phyloP scores from a whole-genome alignment of 164 flowering plant species.

The Litsea cubeba region DNA sequence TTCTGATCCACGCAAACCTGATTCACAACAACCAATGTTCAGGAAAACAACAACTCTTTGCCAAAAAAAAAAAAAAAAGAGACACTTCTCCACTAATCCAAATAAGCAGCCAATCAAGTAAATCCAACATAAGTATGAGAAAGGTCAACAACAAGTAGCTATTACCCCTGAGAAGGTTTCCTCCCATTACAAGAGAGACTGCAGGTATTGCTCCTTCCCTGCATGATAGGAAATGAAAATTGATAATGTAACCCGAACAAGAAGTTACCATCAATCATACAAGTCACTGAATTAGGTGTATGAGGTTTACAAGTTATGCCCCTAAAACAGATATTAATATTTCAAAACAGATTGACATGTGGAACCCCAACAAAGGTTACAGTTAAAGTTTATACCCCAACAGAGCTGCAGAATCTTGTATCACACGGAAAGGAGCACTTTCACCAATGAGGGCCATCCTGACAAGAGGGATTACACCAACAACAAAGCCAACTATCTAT shows the following conservation, averaged over 20 bases:
- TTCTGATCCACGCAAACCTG: constrained; percentile 48
- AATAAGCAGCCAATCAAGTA: neutral
- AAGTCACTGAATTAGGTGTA: no score
- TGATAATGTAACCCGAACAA: neutral
- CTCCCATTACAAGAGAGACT: constrained; percentile 59
- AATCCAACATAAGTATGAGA: neutral
- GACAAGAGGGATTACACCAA: constrained; percentile 51
- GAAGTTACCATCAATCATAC: neutral
- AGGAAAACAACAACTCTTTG: neutral
- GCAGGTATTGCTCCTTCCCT: constrained; percentile 76
- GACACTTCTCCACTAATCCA: neutral
- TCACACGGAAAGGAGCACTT: constrained; percentile 62
- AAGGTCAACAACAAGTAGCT: neutral
- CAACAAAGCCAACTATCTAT: constrained; percentile 52
- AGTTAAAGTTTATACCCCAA: constrained; percentile 42
- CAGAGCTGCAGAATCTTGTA: constrained; percentile 48
- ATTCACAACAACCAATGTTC: neutral
- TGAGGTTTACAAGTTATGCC: no score
- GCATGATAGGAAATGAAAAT: constrained; percentile 10
- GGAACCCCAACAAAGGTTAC: no score
- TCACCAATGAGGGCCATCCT: constrained; percentile 47
- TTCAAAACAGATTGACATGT: no score
- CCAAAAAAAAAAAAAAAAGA: neutral
- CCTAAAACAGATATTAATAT: no score
- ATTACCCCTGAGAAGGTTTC: constrained; percentile 63